These are phyloP conservation scores for Trapa incisa DNA, from an alignment of 345 rosid genomes.

Conservation along the genomic window DNA sequence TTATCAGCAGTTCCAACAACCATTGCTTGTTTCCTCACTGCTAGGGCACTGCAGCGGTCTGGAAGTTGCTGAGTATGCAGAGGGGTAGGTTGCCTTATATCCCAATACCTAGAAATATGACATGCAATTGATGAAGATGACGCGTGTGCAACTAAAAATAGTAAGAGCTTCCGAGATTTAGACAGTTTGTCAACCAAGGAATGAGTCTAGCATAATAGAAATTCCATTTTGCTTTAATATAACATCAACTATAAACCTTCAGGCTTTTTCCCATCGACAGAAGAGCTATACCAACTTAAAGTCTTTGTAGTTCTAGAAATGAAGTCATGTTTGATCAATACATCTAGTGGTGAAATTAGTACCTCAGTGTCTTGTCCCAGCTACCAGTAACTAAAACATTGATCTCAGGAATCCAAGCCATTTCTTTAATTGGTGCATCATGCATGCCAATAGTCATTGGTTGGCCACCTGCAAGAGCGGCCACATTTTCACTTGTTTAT, in stretches of 20 bases:
- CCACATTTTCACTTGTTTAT: conserved; percentile 99
- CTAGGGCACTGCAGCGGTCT: conserved; percentile 75
- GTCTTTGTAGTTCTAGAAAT: conserved; percentile 27
- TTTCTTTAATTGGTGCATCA: conserved; percentile 66
- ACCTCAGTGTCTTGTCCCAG: conserved; percentile 93
- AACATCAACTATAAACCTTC: not conserved
- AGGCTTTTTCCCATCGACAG: not conserved
- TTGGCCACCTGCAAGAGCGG: conserved; percentile 75
- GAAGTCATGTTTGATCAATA: too few relatives aligned
- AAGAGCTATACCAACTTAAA: not conserved
- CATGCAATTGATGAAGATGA: not conserved
- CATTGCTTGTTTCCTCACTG: conserved; percentile 86
- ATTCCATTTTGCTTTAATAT: not conserved
- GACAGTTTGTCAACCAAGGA: not conserved
- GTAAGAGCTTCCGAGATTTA: not conserved
- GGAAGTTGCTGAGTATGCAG: conserved; percentile 93
- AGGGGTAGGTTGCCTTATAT: conserved; percentile 71
- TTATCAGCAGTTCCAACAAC: conserved; percentile 97
- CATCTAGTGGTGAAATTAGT: conserved; percentile 6
- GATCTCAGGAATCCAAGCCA: conserved; percentile 95
- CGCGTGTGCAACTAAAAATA: not conserved
- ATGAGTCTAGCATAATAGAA: not conserved
- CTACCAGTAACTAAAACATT: conserved; percentile 76
- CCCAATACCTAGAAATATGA: conserved; percentile 65
- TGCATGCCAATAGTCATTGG: conserved; percentile 88